A percentile compares a stretch with the other conserved stretches of the same genome.
Evolutionary conservation across 2,329 filamentous ascomycete genomes (phyloP).

Genomic region (Cladorrhinum sp.): DNA sequence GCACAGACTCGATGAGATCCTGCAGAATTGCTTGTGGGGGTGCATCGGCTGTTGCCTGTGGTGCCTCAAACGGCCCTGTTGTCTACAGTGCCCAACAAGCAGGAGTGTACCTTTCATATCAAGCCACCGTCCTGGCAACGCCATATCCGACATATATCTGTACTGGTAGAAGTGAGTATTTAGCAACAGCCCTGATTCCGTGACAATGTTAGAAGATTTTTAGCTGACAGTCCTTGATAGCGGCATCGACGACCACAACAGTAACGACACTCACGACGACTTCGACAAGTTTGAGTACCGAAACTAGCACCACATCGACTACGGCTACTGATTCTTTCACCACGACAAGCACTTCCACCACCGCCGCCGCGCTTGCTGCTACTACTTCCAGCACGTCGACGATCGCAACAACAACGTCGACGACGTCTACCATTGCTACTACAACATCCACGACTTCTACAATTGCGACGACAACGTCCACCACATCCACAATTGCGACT

Average conservation of each 20-base stretch:
- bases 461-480: background rate
- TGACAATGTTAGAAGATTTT: no score
- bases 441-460: background rate
- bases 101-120: conserved; percentile 8
- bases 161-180: background rate
- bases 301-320: background rate
- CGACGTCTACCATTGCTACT: no score
- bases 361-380: background rate
- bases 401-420: no score
- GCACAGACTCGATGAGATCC: conserved; percentile 3
- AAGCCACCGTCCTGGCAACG: background rate
- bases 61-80: conserved; percentile 3
- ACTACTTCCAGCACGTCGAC: no score
- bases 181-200: no score
- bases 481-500: background rate
- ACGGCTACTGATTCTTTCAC: background rate
- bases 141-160: conserved; percentile 12
- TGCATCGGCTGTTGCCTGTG: conserved; percentile 1
- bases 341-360: background rate
- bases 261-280: background rate
- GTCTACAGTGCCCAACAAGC: conserved; percentile 3
- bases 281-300: background rate
- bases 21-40: conserved; percentile 6
- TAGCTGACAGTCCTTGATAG: background rate
- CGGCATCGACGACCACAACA: background rate